Evolutionary conservation across 148 eudicot genomes (phyloP).

Genomic region (Amaranthus hypochondriacus): DNA sequence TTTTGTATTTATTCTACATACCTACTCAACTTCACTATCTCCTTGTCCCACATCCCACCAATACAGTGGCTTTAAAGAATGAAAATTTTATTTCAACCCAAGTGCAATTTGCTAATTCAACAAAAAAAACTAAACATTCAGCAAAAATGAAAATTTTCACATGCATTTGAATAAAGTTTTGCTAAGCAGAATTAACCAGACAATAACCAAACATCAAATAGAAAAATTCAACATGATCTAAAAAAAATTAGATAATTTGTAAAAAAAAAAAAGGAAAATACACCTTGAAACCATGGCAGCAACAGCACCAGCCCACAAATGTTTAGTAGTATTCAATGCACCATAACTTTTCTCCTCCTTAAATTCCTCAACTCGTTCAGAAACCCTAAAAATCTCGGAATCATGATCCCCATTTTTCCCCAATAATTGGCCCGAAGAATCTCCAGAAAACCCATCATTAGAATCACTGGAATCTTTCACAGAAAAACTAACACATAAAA

Average conservation of each 20-base stretch:
- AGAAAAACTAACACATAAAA: constrained; percentile 64
- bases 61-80: too few species aligned
- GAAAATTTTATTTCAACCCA: too few species aligned
- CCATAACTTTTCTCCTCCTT: constrained; percentile 33
- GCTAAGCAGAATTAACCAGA: too few species aligned
- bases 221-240: too few species aligned
- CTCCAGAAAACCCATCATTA: constrained; percentile 32
- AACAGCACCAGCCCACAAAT: constrained; percentile 97
- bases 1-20: too few species aligned
- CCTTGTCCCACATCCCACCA: too few species aligned
- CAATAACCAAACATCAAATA: too few species aligned
- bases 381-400: constrained; percentile 32
- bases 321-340: constrained; percentile 80
- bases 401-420: constrained; percentile 38
- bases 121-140: too few species aligned
- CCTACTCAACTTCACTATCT: too few species aligned
- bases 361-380: constrained; percentile 16
- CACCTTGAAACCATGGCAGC: constrained; percentile 95
- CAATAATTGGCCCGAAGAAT: constrained; percentile 24
- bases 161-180: too few species aligned
- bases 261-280: neutral
- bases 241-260: neutral
- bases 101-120: too few species aligned
- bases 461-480: constrained; percentile 20
- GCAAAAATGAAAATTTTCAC: too few species aligned